These are phyloP conservation scores for Teunomyces funiuensis DNA, from an alignment of 805 yeast species.

Conservation along the genomic window DNA sequence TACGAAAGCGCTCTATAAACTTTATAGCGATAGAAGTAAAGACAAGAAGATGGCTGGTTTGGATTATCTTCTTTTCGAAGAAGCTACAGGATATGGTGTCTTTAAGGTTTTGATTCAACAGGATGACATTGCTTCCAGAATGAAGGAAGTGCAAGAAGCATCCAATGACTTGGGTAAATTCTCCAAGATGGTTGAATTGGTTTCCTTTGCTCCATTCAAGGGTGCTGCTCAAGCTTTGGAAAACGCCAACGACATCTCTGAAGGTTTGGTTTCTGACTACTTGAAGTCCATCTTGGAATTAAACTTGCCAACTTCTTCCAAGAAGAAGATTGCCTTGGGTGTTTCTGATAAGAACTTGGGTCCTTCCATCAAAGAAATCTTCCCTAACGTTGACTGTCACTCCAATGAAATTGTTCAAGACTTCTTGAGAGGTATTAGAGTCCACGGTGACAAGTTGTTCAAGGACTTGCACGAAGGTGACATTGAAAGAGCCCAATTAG, in stretches of 20 bases:
- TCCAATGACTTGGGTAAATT: slow-evolving; percentile 81
- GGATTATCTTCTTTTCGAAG: slow-evolving; percentile 94
- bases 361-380: slow-evolving; percentile 89
- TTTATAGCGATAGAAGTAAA: slow-evolving; percentile 2
- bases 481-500: slow-evolving; percentile 95
- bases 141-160: slow-evolving; percentile 92
- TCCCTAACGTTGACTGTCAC: slow-evolving; percentile 87
- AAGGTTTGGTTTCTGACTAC: slow-evolving; percentile 92
- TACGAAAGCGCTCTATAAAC: slow-evolving; percentile 4
- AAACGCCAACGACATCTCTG: slow-evolving; percentile 96
- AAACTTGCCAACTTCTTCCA: slow-evolving; percentile 79
- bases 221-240: slow-evolving; percentile 99
- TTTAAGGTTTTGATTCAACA: slow-evolving; percentile 93
- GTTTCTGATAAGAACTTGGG: slow-evolving; percentile 94
- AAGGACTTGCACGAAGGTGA: slow-evolving; percentile 94
- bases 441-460: slow-evolving; percentile 82
- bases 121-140: slow-evolving; percentile 88
- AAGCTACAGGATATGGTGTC: slow-evolving; percentile 97
- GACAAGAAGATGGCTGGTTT: slow-evolving; percentile 30
- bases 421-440: slow-evolving; percentile 90
- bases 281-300: slow-evolving; percentile 86
- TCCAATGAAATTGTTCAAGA: slow-evolving; percentile 94
- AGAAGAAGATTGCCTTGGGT: slow-evolving; percentile 72
- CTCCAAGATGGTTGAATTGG: slow-evolving; percentile 89
- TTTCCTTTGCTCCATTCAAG: slow-evolving; percentile 96